phyloP scores from a whole-genome alignment of 345 rosid genomes.

The Draba incana region DNA sequence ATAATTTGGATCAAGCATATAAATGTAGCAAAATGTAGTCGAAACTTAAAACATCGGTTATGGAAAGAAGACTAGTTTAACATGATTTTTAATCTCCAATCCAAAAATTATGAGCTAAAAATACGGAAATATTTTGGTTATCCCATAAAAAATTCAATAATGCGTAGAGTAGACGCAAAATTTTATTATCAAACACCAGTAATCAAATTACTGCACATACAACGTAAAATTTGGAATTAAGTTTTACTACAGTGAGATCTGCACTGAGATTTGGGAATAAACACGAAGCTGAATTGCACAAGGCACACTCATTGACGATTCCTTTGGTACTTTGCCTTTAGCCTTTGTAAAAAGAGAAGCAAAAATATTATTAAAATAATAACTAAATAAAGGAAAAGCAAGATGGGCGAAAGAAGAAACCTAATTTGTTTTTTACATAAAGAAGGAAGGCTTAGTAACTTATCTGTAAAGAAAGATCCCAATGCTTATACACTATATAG shows the following conservation, averaged over 20 bases:
- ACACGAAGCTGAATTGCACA: conserved; percentile 27
- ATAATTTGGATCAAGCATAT: background rate
- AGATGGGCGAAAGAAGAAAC: conserved; percentile 35
- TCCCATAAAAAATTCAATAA: conserved; percentile 1
- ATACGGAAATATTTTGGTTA: background rate
- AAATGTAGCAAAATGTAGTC: background rate
- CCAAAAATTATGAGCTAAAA: background rate
- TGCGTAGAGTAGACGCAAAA: background rate
- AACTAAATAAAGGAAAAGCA: conserved; percentile 18
- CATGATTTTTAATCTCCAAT: background rate
- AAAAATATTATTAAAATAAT: background rate
- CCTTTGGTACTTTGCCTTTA: conserved; percentile 36
- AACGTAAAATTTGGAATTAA: background rate
- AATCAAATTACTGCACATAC: conserved; percentile 2
- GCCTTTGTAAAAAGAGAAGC: conserved; percentile 3
- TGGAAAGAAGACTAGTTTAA: background rate
- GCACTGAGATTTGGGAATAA: conserved; percentile 18
- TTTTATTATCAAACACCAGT: background rate
- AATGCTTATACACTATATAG: too few species aligned
- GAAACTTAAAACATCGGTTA: background rate
- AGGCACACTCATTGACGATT: conserved; percentile 38
- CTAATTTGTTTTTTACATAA: background rate
- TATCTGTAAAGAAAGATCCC: conserved; percentile 31
- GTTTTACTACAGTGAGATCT: conserved; percentile 3
- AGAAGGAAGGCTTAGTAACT: conserved; percentile 15